Conservation (phyloP, 352 stramenopile species). For the Pythium aquatile region DNA sequence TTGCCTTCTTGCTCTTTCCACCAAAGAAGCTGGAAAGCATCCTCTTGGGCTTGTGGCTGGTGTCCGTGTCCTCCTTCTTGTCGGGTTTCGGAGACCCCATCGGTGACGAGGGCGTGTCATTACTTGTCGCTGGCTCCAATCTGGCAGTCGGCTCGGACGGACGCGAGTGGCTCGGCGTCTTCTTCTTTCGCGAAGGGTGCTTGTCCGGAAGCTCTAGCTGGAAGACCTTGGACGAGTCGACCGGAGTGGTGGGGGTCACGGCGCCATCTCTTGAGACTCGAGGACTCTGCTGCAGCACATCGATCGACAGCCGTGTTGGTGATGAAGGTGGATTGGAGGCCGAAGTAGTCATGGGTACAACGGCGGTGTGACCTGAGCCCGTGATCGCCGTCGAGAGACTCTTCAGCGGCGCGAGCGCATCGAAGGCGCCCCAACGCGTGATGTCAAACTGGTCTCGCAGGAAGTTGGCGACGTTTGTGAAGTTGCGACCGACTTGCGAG, state of each 20-base stretch:
- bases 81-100: conserved; percentile 3
- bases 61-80: conserved; percentile 16
- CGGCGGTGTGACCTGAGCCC: conserved; percentile 22
- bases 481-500: conserved; percentile 82
- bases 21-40: conserved; percentile 10
- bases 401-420: conserved; percentile 63
- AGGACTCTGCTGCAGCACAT: conserved; percentile 24
- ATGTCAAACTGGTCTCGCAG: conserved; percentile 78
- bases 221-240: conserved; percentile 35
- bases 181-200: conserved; percentile 45
- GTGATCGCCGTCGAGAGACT: conserved; percentile 37
- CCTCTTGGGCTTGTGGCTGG: conserved; percentile 5
- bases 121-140: neutral
- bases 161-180: conserved; percentile 17
- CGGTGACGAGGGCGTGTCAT: neutral
- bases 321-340: conserved; percentile 7
- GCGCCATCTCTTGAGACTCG: conserved; percentile 15
- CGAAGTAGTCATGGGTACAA: neutral
- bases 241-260: neutral
- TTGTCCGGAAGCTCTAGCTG: conserved; percentile 46
- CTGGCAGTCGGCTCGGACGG: conserved; percentile 3
- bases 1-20: conserved; percentile 14
- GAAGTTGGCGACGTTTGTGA: conserved; percentile 85
- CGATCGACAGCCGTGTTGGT: conserved; percentile 16
- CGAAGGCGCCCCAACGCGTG: conserved; percentile 63